Conservation (phyloP, 176 grass and related monocot species). For the Carex parvula region DNA sequence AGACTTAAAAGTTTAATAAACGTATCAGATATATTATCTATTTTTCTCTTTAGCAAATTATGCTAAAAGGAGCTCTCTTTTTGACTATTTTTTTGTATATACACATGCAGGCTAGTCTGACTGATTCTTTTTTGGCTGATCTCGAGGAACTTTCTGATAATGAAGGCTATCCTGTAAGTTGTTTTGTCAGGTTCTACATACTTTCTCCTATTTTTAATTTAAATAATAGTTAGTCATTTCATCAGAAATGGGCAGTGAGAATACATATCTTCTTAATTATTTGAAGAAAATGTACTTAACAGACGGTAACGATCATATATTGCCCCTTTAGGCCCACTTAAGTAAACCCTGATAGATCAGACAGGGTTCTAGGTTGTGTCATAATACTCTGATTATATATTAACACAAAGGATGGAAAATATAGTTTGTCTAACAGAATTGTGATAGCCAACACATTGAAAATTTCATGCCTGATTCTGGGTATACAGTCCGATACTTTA, state of each 20-base stretch:
- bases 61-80: background rate
- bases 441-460: background rate
- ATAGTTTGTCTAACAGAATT: background rate
- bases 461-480: background rate
- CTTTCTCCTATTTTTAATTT: background rate
- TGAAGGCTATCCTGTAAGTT: constrained; percentile 79
- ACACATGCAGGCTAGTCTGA: constrained; percentile 62
- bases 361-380: no score
- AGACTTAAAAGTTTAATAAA: background rate
- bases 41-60: background rate
- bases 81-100: background rate
- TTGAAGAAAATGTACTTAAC: background rate
- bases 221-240: background rate
- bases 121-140: constrained; percentile 94
- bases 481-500: background rate
- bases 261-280: background rate
- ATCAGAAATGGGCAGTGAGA: background rate
- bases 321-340: no score
- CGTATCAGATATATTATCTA: background rate
- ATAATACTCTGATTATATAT: background rate
- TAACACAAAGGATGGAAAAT: background rate
- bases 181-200: background rate
- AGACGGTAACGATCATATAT: no score
- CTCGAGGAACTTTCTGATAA: constrained; percentile 84
- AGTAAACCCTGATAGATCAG: no score